Percentiles rank a stretch among this genome's conserved stretches.
phyloP scores from a whole-genome alignment of 306 rosid species.

The Quercus suber region DNA sequence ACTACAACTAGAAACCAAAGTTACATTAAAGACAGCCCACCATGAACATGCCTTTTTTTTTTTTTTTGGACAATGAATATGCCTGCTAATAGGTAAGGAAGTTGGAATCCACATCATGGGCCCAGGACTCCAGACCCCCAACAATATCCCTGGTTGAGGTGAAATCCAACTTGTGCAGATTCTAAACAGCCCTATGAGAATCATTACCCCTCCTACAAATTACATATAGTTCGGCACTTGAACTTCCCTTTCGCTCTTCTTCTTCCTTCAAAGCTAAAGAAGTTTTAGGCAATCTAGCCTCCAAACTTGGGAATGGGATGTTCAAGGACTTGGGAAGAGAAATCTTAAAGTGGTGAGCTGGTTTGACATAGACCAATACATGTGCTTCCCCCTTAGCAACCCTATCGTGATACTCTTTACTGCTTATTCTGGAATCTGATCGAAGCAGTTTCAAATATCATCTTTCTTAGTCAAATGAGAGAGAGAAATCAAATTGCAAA shows the following conservation, averaged over 20 bases:
- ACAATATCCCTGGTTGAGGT: conserved; percentile 71
- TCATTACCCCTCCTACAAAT: conserved; percentile 93
- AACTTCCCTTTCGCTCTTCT: conserved; percentile 2
- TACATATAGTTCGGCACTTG: conserved; percentile 41
- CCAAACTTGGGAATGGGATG: conserved; percentile 73
- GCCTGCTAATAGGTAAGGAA: conserved; percentile 48
- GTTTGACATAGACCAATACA: conserved; percentile 79
- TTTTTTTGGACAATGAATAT: too few species aligned
- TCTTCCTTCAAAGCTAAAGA: conserved; percentile 33
- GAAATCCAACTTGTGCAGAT: conserved; percentile 69
- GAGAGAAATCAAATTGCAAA: conserved; percentile 5
- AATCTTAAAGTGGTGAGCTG: conserved; percentile 82
- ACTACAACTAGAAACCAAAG: too few species aligned
- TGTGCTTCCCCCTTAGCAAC: conserved; percentile 51
- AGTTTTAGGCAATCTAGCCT: conserved; percentile 18
- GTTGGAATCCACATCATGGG: conserved; percentile 65
- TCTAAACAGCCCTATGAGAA: conserved; percentile 85
- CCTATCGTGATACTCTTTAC: conserved; percentile 56
- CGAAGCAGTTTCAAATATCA: conserved; percentile 38
- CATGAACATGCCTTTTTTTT: too few species aligned
- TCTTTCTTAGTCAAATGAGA: not conserved
- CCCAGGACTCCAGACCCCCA: conserved; percentile 88
- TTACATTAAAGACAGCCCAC: too few species aligned
- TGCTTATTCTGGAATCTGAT: conserved; percentile 68
- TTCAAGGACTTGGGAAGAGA: conserved; percentile 68